Conservation (phyloP, 495 filamentous ascomycete species). For the Paragyromitra xinjiangensis region DNA sequence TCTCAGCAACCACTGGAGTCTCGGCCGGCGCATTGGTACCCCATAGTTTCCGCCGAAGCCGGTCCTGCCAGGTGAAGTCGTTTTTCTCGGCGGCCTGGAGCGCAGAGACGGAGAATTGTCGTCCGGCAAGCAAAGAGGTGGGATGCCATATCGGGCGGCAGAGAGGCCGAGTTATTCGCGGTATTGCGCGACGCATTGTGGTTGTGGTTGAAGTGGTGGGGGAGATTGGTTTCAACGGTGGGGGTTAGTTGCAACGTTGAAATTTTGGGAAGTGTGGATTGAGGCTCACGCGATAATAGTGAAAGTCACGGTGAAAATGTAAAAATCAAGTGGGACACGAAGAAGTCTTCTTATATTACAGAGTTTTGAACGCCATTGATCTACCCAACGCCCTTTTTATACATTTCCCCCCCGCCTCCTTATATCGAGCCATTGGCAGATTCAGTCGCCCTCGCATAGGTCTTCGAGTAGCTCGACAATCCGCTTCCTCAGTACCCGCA, state of each 20-base stretch:
- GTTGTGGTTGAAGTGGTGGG: not conserved
- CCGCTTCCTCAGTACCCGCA: conserved; percentile 65
- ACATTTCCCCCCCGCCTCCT: not conserved
- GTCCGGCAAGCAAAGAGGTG: not conserved
- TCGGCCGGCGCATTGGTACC: conserved; percentile 21
- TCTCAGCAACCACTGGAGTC: not conserved
- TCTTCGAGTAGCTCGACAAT: conserved; percentile 72
- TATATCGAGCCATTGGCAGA: not conserved
- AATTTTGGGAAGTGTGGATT: not conserved
- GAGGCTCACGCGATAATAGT: conserved; percentile 12
- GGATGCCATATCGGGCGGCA: not conserved
- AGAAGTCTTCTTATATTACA: conserved; percentile 25
- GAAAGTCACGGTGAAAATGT: conserved; percentile 5
- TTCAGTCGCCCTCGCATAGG: conserved; percentile 61
- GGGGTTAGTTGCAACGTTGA: not conserved
- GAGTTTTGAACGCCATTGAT: not conserved
- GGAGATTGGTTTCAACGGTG: not conserved
- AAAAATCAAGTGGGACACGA: not conserved
- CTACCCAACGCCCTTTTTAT: not conserved
- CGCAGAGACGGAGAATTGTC: conserved; percentile 6
- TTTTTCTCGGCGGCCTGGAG: not conserved
- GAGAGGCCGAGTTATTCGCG: not conserved
- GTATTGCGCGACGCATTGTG: conserved; percentile 39
- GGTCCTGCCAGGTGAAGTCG: conserved; percentile 21
- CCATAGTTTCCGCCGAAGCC: conserved; percentile 50